These are phyloP conservation scores for Elaeagnus macrophylla DNA, from an alignment of 306 rosid genomes.

Conservation along the genomic window DNA sequence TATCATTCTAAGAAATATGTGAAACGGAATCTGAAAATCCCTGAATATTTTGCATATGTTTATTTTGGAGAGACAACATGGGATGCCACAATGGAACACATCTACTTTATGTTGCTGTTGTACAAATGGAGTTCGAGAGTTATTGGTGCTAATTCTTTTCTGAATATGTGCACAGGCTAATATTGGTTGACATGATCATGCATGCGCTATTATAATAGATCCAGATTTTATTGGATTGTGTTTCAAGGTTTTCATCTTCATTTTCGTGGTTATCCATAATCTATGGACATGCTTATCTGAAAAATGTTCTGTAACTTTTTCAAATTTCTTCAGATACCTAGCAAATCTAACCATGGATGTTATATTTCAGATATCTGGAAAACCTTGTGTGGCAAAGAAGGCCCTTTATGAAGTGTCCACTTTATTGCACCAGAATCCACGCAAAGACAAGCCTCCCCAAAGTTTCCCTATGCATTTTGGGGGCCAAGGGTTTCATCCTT, in stretches of 20 bases:
- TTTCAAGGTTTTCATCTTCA: not conserved
- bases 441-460: conserved; percentile 23
- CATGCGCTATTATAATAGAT: no score
- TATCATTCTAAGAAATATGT: no score
- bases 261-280: not conserved
- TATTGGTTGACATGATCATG: no score
- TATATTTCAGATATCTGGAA: conserved; percentile 30
- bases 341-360: conserved; percentile 14
- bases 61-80: no score
- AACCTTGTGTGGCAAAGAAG: conserved; percentile 20
- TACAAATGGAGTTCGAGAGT: no score
- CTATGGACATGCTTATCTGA: not conserved
- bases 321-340: not conserved
- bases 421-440: conserved; percentile 30
- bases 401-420: conserved; percentile 30
- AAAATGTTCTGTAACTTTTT: not conserved
- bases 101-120: no score
- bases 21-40: no score
- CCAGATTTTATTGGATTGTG: not conserved
- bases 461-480: conserved; percentile 16
- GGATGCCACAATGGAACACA: no score
- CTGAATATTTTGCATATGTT: no score
- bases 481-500: conserved; percentile 21
- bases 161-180: no score
- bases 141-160: no score